Percentiles rank a stretch among this genome's conserved stretches.
Evolutionary conservation across 1,284 basidiomycete genomes (phyloP).

Genomic region (Malassezia sp.): DNA sequence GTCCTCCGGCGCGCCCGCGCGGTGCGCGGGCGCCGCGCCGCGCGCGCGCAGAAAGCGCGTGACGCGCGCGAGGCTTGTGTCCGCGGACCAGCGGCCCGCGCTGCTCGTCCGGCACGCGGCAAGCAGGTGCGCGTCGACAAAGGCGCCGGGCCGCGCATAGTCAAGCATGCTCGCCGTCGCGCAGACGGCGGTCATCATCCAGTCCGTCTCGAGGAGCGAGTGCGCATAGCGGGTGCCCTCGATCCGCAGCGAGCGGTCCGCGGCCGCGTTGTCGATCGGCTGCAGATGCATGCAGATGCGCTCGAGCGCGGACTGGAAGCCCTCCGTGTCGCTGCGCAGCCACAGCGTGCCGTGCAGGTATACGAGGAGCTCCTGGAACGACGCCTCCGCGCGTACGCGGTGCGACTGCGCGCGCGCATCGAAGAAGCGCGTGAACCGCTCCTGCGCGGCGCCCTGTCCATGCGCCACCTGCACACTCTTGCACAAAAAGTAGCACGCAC

Average conservation of each 20-base stretch:
- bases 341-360: slow-evolving; percentile 90
- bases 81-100: neutral
- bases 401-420: slow-evolving; percentile 57
- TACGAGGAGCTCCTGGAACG: slow-evolving; percentile 70
- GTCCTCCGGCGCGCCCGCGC: neutral
- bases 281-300: slow-evolving; percentile 46
- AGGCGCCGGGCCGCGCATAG: slow-evolving; percentile 63
- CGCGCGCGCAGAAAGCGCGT: neutral
- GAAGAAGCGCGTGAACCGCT: slow-evolving; percentile 76
- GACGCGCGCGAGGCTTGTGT: neutral
- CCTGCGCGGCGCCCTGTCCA: slow-evolving; percentile 71
- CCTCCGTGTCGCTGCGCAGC: slow-evolving; percentile 82
- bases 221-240: slow-evolving; percentile 48
- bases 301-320: slow-evolving; percentile 67
- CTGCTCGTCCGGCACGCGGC: slow-evolving; percentile 1
- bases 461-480: slow-evolving; percentile 63
- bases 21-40: neutral
- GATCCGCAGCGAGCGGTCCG: slow-evolving; percentile 38
- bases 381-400: slow-evolving; percentile 56
- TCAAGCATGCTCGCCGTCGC: slow-evolving; percentile 65
- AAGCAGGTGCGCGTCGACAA: slow-evolving; percentile 49
- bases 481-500: slow-evolving; percentile 81
- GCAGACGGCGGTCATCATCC: slow-evolving; percentile 85
- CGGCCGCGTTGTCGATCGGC: slow-evolving; percentile 49
- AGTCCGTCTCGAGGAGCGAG: slow-evolving; percentile 63